These are phyloP conservation scores for Tuber magnatum DNA, from an alignment of 495 filamentous ascomycete species.

Conservation along the genomic window DNA sequence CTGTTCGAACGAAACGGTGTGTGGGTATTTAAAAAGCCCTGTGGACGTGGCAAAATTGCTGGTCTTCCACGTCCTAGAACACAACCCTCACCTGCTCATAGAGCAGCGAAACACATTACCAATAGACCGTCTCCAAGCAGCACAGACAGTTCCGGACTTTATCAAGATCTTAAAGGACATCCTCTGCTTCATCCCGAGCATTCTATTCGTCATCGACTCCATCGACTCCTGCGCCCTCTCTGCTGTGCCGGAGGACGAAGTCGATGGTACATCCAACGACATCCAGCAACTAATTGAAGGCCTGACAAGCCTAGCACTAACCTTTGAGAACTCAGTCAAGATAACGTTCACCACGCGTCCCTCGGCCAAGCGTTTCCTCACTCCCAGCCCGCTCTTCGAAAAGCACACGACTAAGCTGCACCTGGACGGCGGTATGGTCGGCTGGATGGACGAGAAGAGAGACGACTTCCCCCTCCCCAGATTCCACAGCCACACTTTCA, in stretches of 20 bases:
- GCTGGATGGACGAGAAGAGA: background rate
- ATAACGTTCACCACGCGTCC: background rate
- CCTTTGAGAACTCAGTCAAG: background rate
- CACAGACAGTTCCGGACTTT: background rate
- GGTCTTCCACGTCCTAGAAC: background rate
- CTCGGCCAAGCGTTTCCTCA: background rate
- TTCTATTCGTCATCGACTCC: slow-evolving; percentile 10
- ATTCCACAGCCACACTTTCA: background rate
- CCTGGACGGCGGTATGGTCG: background rate
- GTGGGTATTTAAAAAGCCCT: slow-evolving; percentile 2
- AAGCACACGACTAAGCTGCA: background rate
- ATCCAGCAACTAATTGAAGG: background rate
- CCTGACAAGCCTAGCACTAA: background rate
- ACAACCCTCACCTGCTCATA: background rate
- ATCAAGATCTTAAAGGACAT: background rate
- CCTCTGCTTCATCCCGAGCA: slow-evolving; percentile 6
- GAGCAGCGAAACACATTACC: background rate
- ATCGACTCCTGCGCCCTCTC: slow-evolving; percentile 7
- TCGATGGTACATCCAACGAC: background rate
- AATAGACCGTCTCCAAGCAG: slow-evolving; percentile 2
- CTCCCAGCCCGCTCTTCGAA: background rate
- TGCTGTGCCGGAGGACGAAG: background rate
- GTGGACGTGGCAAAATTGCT: slow-evolving; percentile 4
- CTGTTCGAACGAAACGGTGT: slow-evolving; percentile 2
- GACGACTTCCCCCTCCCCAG: background rate